Evolutionary conservation across 1,139 yeast genomes (phyloP).

Genomic region (Yamadazyma triangularis): DNA sequence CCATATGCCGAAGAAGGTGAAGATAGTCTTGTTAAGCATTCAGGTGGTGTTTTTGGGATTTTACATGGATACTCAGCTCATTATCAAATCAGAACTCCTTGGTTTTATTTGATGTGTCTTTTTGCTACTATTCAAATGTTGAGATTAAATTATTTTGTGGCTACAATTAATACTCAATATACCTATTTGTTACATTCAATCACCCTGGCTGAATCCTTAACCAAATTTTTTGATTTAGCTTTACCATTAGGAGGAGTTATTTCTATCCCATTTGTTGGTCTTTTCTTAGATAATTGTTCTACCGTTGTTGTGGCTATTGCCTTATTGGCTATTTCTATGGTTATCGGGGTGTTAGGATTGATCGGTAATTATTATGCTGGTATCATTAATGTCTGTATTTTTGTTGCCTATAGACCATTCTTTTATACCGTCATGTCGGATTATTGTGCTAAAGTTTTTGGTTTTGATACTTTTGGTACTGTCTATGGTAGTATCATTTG

Average conservation of each 20-base stretch:
- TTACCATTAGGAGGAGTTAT: conserved; percentile 44
- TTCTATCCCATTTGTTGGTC: conserved; percentile 40
- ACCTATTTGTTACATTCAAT: conserved; percentile 32
- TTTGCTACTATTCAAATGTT: conserved; percentile 42
- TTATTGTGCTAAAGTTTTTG: conserved; percentile 45
- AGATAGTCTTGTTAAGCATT: conserved; percentile 25
- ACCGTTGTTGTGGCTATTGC: conserved; percentile 28
- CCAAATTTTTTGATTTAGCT: conserved; percentile 38
- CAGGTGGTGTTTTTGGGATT: conserved; percentile 41
- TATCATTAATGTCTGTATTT: conserved; percentile 30
- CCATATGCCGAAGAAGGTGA: conserved; percentile 42
- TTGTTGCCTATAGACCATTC: conserved; percentile 42
- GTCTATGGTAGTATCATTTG: conserved; percentile 43
- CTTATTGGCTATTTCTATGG: conserved; percentile 27
- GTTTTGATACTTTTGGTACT: conserved; percentile 46
- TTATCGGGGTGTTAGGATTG: conserved; percentile 36
- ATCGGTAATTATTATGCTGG: conserved; percentile 27
- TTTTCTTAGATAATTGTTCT: conserved; percentile 34
- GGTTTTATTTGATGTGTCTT: conserved; percentile 38
- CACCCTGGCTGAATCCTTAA: conserved; percentile 24
- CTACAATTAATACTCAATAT: conserved; percentile 43
- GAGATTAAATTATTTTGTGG: conserved; percentile 43
- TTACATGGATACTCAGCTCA: conserved; percentile 42
- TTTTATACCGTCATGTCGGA: conserved; percentile 43
- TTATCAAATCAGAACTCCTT: conserved; percentile 36